phyloP scores from a whole-genome alignment of 805 yeast genomes.

The Saccharomycopsis capsularis region DNA sequence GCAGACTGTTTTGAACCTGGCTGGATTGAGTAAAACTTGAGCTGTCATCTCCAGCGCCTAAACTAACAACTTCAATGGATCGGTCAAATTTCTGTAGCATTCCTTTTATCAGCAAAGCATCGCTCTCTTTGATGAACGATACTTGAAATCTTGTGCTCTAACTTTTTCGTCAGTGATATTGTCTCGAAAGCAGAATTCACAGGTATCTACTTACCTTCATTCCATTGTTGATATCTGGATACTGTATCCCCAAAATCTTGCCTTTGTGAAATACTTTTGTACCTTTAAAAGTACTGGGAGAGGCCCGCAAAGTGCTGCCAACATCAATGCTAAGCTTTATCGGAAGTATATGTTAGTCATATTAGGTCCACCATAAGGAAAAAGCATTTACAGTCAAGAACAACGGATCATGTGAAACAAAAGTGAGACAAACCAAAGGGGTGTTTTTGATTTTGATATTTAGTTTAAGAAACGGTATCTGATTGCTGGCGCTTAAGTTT shows the following conservation, averaged over 20 bases:
- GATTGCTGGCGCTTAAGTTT: neutral
- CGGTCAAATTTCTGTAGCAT: neutral
- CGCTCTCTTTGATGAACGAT: neutral
- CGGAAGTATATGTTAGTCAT: neutral
- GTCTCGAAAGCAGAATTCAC: neutral
- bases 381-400: too few species aligned
- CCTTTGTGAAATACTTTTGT: neutral
- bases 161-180: neutral
- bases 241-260: neutral
- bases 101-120: neutral
- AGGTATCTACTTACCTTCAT: neutral
- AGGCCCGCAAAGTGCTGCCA: neutral
- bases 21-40: too few species aligned
- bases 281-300: neutral
- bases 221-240: neutral
- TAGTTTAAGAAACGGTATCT: neutral
- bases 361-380: too few species aligned
- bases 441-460: constrained; percentile 1
- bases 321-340: neutral
- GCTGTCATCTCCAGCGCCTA: neutral
- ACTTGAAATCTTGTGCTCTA: neutral
- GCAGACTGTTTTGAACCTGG: neutral
- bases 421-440: neutral
- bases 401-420: too few species aligned
- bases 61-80: neutral